These are phyloP conservation scores for Acorus calamus DNA, from an alignment of 106 monocot species.

Conservation along the genomic window DNA sequence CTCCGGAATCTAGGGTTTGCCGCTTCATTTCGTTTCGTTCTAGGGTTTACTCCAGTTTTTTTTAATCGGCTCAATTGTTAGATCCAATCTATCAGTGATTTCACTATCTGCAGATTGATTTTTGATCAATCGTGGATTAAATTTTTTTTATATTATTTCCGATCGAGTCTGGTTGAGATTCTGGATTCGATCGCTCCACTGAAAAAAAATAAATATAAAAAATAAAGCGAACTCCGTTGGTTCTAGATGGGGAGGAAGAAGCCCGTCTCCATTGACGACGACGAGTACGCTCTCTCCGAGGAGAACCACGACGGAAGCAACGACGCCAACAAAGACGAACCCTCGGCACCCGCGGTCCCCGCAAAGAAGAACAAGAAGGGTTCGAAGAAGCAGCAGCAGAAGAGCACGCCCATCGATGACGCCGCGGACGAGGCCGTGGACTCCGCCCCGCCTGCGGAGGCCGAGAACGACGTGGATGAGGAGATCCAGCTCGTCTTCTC, in stretches of 20 bases:
- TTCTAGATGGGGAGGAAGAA: conserved; percentile 71
- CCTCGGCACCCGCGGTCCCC: background rate
- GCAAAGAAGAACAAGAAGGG: conserved; percentile 66
- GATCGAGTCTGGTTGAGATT: no score
- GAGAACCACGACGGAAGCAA: conserved; percentile 15
- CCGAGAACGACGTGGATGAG: conserved; percentile 30
- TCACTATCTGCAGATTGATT: no score
- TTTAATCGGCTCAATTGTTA: no score
- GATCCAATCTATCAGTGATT: no score
- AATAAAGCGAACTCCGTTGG: no score
- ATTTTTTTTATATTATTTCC: no score
- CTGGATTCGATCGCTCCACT: no score
- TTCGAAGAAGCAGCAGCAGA: conserved; percentile 16
- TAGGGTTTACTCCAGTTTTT: no score
- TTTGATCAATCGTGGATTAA: no score
- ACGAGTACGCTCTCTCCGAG: conserved; percentile 60
- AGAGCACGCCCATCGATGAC: conserved; percentile 6
- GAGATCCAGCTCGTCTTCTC: conserved; percentile 38
- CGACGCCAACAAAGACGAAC: conserved; percentile 9
- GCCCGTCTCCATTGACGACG: conserved; percentile 69
- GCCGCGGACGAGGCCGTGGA: conserved; percentile 1
- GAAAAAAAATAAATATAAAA: no score
- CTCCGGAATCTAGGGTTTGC: no score
- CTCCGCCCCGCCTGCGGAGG: background rate
- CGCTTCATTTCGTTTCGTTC: no score